Conservation (phyloP, 1,139 yeast genomes). For the Suhomyces panamericanus region DNA sequence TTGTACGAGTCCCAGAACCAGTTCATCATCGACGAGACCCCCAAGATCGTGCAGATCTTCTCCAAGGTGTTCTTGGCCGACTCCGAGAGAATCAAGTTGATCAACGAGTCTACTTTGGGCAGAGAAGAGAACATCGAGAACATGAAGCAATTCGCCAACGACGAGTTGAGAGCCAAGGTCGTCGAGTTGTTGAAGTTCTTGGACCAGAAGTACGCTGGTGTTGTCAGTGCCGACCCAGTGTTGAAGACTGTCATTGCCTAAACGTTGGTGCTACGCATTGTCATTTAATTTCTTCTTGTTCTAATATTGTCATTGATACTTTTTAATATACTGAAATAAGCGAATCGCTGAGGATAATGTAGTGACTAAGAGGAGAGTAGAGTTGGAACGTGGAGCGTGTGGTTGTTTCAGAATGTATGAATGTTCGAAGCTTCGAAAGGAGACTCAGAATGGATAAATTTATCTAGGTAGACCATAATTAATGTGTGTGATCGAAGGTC, state of each 20-base stretch:
- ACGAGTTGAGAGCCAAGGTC: slow-evolving; percentile 62
- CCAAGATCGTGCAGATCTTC: slow-evolving; percentile 65
- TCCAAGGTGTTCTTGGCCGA: slow-evolving; percentile 73
- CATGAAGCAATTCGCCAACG: slow-evolving; percentile 74
- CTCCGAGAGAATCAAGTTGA: slow-evolving; percentile 66
- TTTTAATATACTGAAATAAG: slow-evolving; percentile 3
- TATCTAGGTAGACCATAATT: no score
- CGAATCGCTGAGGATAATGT: no score
- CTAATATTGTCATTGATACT: slow-evolving; percentile 7
- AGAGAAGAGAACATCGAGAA: slow-evolving; percentile 80
- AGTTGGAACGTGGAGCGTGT: no score
- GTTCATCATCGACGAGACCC: slow-evolving; percentile 57
- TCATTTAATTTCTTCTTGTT: slow-evolving; percentile 10
- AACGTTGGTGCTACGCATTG: not conserved
- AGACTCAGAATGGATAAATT: no score
- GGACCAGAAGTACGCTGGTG: slow-evolving; percentile 44
- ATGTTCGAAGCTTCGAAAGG: no score
- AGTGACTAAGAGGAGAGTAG: no score
- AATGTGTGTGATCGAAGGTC: no score
- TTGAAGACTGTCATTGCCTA: slow-evolving; percentile 56
- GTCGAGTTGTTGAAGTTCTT: slow-evolving; percentile 71
- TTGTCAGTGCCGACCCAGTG: slow-evolving; percentile 24
- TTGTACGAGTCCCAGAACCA: slow-evolving; percentile 67
- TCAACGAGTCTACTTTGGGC: slow-evolving; percentile 73
- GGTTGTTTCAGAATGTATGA: no score